phyloP scores from a whole-genome alignment of 2,329 filamentous ascomycete species.

The Teratosphaeria zuluensis region DNA sequence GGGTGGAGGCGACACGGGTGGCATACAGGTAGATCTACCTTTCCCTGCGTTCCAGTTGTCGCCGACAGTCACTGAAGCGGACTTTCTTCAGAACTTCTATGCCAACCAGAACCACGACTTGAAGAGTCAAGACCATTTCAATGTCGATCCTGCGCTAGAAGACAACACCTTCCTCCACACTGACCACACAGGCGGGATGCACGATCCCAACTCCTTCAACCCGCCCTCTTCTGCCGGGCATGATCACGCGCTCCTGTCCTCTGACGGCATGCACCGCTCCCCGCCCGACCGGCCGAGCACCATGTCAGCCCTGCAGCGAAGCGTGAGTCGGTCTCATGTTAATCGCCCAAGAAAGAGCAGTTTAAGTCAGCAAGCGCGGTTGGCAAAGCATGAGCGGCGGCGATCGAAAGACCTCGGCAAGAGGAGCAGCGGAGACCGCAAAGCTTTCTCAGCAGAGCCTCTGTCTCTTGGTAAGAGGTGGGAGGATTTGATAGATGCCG shows the following conservation, averaged over 20 bases:
- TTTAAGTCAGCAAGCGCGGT: conserved; percentile 66
- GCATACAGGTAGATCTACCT: neutral
- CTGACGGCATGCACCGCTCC: conserved; percentile 71
- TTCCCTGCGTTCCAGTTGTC: conserved; percentile 20
- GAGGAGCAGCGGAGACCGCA: conserved; percentile 63
- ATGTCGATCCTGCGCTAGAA: conserved; percentile 42
- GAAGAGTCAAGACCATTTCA: conserved; percentile 19
- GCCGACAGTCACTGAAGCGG: conserved; percentile 27
- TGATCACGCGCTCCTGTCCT: conserved; percentile 57
- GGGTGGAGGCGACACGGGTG: conserved; percentile 49
- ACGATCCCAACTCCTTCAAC: neutral
- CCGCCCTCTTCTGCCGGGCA: conserved; percentile 37
- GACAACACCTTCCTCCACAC: conserved; percentile 33
- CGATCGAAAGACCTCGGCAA: conserved; percentile 67
- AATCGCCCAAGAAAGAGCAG: conserved; percentile 76
- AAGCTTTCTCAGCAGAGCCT: conserved; percentile 80
- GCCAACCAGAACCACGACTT: conserved; percentile 32
- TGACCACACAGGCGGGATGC: neutral
- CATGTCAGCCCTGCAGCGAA: conserved; percentile 70
- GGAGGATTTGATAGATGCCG: conserved; percentile 94
- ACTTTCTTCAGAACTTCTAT: conserved; percentile 28
- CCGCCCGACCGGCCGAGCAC: conserved; percentile 82
- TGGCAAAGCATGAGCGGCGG: conserved; percentile 69
- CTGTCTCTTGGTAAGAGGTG: conserved; percentile 72
- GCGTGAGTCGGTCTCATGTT: conserved; percentile 47